Percentiles rank a stretch among this genome's conserved stretches.
phyloP scores from a whole-genome alignment of 1,284 basidiomycete genomes.

The Ustilago crameri region DNA sequence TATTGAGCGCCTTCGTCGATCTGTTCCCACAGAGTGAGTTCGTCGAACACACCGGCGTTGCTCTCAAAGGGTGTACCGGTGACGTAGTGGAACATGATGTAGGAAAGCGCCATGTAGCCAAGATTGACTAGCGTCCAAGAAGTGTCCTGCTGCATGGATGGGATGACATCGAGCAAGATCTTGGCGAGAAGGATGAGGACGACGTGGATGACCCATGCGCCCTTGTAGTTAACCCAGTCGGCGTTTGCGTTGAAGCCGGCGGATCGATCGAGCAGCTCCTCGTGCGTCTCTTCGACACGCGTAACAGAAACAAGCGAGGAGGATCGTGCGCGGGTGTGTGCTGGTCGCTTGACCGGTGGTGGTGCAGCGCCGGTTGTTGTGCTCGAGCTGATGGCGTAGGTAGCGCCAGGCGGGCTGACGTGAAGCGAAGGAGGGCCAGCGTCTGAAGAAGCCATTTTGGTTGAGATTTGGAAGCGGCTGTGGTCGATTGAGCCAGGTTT shows the following conservation, averaged over 20 bases:
- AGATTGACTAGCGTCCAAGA: conserved; percentile 97
- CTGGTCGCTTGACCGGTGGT: conserved; percentile 36
- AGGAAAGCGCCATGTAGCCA: conserved; percentile 90
- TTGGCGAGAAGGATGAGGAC: conserved; percentile 91
- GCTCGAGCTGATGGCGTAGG: conserved; percentile 19
- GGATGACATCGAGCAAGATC: conserved; percentile 90
- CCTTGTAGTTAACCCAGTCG: conserved; percentile 98
- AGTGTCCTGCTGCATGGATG: conserved; percentile 90
- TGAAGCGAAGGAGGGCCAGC: conserved; percentile 31
- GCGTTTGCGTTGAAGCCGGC: conserved; percentile 83
- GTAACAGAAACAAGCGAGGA: conserved; percentile 69
- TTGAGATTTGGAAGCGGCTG: not conserved
- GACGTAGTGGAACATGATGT: conserved; percentile 98
- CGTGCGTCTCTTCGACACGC: conserved; percentile 69
- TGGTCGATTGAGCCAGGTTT: not conserved
- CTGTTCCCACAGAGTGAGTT: conserved; percentile 98
- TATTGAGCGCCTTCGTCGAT: conserved; percentile 98
- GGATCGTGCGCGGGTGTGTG: conserved; percentile 32
- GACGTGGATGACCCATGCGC: conserved; percentile 95
- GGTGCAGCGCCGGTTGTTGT: conserved; percentile 22
- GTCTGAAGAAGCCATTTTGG: conserved; percentile 4
- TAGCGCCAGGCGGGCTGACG: conserved; percentile 38
- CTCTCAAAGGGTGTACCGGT: conserved; percentile 93
- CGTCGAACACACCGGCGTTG: conserved; percentile 92
- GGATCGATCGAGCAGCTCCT: conserved; percentile 69